These are phyloP conservation scores for Talaromyces amestolkiae DNA, from an alignment of 2,329 filamentous ascomycete species.

Conservation along the genomic window DNA sequence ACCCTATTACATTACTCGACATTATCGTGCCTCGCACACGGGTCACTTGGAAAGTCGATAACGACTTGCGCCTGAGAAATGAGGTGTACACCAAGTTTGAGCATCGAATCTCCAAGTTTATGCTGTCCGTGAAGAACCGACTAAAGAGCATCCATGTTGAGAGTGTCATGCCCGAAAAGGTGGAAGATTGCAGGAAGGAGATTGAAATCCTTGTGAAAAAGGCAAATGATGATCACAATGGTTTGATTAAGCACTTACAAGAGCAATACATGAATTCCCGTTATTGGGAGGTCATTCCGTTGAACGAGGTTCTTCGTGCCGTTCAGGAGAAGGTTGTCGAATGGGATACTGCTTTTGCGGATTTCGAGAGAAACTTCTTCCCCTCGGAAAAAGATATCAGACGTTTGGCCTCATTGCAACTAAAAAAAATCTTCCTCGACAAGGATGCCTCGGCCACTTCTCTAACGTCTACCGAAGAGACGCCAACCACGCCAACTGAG, in stretches of 20 bases:
- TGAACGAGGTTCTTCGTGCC: constrained; percentile 82
- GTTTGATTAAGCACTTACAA: constrained; percentile 74
- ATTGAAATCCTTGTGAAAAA: constrained; percentile 75
- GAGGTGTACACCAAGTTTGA: constrained; percentile 81
- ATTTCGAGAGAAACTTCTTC: constrained; percentile 91
- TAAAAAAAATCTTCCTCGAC: constrained; percentile 93
- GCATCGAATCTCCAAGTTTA: constrained; percentile 80
- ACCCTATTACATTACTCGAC: constrained; percentile 87
- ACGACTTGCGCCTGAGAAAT: constrained; percentile 89
- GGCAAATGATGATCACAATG: constrained; percentile 77
- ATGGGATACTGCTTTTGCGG: constrained; percentile 86
- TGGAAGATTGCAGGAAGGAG: constrained; percentile 75
- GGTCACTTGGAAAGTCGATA: constrained; percentile 97
- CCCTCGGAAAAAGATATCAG: constrained; percentile 94
- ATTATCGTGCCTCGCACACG: constrained; percentile 86
- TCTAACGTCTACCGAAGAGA: constrained; percentile 66
- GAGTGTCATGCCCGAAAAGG: constrained; percentile 82
- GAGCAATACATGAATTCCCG: constrained; percentile 89
- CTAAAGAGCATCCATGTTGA: constrained; percentile 88
- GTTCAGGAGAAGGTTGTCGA: constrained; percentile 91
- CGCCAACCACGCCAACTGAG: constrained; percentile 48
- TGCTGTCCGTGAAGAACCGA: constrained; percentile 77
- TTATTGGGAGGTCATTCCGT: constrained; percentile 93
- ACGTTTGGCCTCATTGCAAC: constrained; percentile 82
- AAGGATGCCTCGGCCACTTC: constrained; percentile 76